phyloP scores from a whole-genome alignment of 2,329 filamentous ascomycete species.

The Colletotrichum orchidophilum region DNA sequence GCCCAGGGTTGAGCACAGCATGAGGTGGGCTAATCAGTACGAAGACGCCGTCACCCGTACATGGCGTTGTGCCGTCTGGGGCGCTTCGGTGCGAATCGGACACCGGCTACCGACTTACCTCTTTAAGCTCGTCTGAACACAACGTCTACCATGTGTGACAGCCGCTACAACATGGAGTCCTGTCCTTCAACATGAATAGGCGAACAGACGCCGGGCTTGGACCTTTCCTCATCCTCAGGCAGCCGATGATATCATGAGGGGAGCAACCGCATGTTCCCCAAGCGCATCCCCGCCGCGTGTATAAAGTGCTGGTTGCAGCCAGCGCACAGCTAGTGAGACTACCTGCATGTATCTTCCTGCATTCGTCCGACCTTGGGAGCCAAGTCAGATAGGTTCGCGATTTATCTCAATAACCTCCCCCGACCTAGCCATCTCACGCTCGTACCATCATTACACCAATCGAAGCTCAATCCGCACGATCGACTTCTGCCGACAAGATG shows the following conservation, averaged over 20 bases:
- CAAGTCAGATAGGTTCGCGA: neutral
- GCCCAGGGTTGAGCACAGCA: neutral
- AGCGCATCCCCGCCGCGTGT: neutral
- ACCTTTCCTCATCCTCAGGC: neutral
- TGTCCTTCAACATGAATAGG: neutral
- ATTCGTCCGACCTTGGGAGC: neutral
- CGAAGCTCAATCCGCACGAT: neutral
- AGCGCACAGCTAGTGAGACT: neutral
- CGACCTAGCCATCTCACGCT: neutral
- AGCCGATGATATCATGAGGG: neutral
- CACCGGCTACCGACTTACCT: neutral
- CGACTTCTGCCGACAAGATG: conserved; percentile 7
- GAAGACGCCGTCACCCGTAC: neutral
- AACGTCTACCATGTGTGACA: neutral
- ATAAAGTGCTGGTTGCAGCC: neutral
- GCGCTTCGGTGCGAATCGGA: neutral
- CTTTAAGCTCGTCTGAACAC: neutral
- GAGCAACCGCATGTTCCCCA: conserved; percentile 6
- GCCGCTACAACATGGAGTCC: neutral
- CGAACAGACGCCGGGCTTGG: neutral
- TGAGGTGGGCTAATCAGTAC: neutral
- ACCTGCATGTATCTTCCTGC: neutral
- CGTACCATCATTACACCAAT: neutral
- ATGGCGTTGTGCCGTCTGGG: neutral
- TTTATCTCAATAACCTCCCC: neutral